These are phyloP conservation scores for Sporothrix phasma DNA, from an alignment of 2,329 filamentous ascomycete species.

Conservation along the genomic window DNA sequence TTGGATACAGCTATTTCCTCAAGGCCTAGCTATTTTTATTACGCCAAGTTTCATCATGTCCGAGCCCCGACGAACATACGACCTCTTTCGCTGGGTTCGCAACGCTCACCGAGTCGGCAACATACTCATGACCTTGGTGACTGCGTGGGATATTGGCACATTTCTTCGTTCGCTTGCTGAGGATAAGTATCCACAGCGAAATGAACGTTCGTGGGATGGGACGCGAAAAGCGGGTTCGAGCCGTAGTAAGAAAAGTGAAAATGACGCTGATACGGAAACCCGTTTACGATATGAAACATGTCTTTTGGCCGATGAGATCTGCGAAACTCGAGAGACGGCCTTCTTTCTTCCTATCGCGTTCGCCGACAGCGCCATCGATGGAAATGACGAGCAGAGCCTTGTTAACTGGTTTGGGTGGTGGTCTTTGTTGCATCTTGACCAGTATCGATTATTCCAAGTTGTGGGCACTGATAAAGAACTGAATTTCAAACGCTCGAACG, in stretches of 20 bases:
- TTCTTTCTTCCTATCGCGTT: constrained; percentile 32
- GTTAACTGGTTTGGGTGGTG: constrained; percentile 55
- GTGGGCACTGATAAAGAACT: constrained; percentile 35
- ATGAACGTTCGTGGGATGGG: constrained; percentile 17
- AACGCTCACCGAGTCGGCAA: constrained; percentile 17
- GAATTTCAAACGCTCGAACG: constrained; percentile 7
- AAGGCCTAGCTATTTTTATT: constrained; percentile 35
- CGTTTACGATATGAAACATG: constrained; percentile 18
- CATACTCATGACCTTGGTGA: constrained; percentile 25
- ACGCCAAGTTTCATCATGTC: constrained; percentile 41
- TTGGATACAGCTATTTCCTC: constrained; percentile 35
- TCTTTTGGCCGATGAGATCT: constrained; percentile 19
- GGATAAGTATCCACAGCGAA: constrained; percentile 25
- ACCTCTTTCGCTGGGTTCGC: constrained; percentile 34
- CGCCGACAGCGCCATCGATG: constrained; percentile 39
- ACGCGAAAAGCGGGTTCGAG: constrained; percentile 17
- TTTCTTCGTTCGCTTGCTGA: constrained; percentile 29
- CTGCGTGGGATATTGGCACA: constrained; percentile 27
- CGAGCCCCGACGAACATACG: constrained; percentile 31
- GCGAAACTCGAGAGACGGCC: constrained; percentile 21
- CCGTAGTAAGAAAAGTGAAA: constrained; percentile 22
- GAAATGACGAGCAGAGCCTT: constrained; percentile 51
- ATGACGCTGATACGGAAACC: constrained; percentile 19
- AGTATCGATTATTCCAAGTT: constrained; percentile 45
- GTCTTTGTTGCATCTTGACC: constrained; percentile 39